Conservation (phyloP, 2,329 filamentous ascomycete genomes). For the Pyricularia grisea region DNA sequence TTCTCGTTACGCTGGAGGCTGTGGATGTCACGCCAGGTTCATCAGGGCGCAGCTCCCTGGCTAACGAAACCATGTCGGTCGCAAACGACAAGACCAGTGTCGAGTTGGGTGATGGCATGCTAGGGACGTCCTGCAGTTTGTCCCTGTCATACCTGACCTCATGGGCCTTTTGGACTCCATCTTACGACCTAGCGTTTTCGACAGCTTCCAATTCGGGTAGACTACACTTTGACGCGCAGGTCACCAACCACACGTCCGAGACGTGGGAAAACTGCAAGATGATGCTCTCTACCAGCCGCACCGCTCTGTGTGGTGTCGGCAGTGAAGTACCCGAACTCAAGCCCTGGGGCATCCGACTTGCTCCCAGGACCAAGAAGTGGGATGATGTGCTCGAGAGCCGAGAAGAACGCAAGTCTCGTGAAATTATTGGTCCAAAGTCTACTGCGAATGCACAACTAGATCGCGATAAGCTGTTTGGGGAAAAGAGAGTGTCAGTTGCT, state of each 20-base stretch:
- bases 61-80: constrained; percentile 41
- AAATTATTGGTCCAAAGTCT: not conserved
- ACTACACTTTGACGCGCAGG: constrained; percentile 52
- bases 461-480: not conserved
- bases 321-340: constrained; percentile 44
- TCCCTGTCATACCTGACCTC: constrained; percentile 50
- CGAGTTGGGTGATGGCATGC: constrained; percentile 10
- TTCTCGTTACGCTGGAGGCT: constrained; percentile 40
- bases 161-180: constrained; percentile 48
- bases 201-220: constrained; percentile 41
- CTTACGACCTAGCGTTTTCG: constrained; percentile 53
- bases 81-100: constrained; percentile 27
- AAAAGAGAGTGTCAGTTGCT: not conserved
- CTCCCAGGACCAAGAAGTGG: constrained; percentile 14
- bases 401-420: constrained; percentile 14
- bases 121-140: constrained; percentile 29
- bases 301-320: constrained; percentile 44
- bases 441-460: not conserved
- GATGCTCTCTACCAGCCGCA: constrained; percentile 53
- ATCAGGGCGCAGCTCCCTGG: constrained; percentile 38
- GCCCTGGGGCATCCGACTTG: constrained; percentile 47
- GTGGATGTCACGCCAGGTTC: constrained; percentile 28
- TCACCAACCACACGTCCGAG: constrained; percentile 54
- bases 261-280: constrained; percentile 53
- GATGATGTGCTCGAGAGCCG: constrained; percentile 25